A percentile compares a stretch with the other conserved stretches of the same genome.
Evolutionary conservation across 768 basidiomycete genomes (phyloP).

Genomic region (Phlebiopsis gigantea): DNA sequence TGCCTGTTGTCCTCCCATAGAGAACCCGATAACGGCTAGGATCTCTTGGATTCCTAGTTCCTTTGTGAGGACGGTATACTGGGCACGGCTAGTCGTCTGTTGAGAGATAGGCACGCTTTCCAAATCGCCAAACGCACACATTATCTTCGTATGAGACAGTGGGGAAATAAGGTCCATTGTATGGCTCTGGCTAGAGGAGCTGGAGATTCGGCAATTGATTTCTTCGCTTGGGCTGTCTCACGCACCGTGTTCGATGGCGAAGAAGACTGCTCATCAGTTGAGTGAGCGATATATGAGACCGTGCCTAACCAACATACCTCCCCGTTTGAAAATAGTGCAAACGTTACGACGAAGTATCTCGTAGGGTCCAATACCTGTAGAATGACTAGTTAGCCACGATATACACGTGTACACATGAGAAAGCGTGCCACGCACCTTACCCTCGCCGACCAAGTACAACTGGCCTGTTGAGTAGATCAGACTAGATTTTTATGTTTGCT

Average conservation of each 20-base stretch:
- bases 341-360: conserved; percentile 51
- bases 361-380: conserved; percentile 41
- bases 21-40: conserved; percentile 47
- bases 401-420: neutral
- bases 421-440: conserved; percentile 31
- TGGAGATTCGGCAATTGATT: neutral
- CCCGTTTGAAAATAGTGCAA: conserved; percentile 54
- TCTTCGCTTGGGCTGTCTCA: neutral
- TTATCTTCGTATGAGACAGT: conserved; percentile 50
- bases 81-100: conserved; percentile 38
- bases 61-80: conserved; percentile 47
- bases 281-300: neutral
- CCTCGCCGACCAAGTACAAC: conserved; percentile 41
- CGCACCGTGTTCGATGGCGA: conserved; percentile 56
- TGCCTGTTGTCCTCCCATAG: conserved; percentile 55
- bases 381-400: neutral
- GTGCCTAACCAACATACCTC: conserved; percentile 33
- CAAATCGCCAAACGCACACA: conserved; percentile 30
- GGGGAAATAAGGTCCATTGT: conserved; percentile 57
- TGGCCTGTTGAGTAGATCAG: conserved; percentile 30
- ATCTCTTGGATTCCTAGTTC: conserved; percentile 39
- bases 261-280: conserved; percentile 38
- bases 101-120: neutral
- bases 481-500: neutral
- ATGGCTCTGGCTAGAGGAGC: conserved; percentile 39